Conservation (phyloP, 2,329 filamentous ascomycete genomes). For the Ophiobolus disseminans region DNA sequence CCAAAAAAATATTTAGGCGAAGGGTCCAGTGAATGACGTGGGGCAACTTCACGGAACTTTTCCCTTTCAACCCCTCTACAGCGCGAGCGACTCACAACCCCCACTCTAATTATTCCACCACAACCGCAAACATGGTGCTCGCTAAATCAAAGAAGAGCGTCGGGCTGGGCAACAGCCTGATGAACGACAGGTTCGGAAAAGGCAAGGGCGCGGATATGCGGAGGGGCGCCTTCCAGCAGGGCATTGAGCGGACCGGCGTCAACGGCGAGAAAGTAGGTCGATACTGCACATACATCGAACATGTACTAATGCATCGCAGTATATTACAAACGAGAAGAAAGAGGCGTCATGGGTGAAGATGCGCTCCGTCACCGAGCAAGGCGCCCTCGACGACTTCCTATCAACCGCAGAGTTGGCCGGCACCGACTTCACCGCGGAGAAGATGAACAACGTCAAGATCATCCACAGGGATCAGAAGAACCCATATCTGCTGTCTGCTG, state of each 20-base stretch:
- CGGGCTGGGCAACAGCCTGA: constrained; percentile 94
- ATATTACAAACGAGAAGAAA: constrained; percentile 87
- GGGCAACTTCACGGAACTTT: constrained; percentile 33
- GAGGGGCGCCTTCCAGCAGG: constrained; percentile 66
- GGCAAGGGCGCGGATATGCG: constrained; percentile 85
- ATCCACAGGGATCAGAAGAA: constrained; percentile 97
- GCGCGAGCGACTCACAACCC: constrained; percentile 22
- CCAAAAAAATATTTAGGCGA: constrained; percentile 67
- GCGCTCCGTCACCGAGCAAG: constrained; percentile 98
- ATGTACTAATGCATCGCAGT: constrained; percentile 58
- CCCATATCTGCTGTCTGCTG: constrained; percentile 84
- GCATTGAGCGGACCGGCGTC: constrained; percentile 73
- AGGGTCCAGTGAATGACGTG: constrained; percentile 65
- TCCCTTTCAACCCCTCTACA: constrained; percentile 26
- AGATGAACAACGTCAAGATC: constrained; percentile 99
- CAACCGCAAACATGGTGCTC: constrained; percentile 66
- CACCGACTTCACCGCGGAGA: constrained; percentile 98
- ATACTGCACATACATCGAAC: neutral
- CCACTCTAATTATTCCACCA: constrained; percentile 18
- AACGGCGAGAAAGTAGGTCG: constrained; percentile 74
- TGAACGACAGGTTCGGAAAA: constrained; percentile 98
- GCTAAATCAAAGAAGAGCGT: constrained; percentile 96
- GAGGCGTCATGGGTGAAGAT: constrained; percentile 99
- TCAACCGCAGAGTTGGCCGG: constrained; percentile 95
- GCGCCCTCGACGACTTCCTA: constrained; percentile 93